Base-by-base conservation (phyloP, 257 asterid species). In the Buddleja alternifolia region DNA sequence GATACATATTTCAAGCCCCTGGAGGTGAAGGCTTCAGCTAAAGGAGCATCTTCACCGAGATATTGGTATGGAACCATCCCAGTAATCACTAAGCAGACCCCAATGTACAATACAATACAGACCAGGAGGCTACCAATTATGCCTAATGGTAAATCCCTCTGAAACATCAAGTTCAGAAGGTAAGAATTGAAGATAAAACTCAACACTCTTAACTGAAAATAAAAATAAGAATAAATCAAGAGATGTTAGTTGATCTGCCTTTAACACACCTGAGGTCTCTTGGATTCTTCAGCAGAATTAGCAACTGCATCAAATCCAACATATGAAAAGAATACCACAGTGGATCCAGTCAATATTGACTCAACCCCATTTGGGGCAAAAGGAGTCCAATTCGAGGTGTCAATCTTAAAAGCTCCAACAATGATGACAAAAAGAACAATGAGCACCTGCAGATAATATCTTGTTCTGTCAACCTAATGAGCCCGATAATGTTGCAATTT, bases 241-340 rank as follows among this genome's bases (percentile, higher is more conserved):
- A 52, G 17, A 66, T n/a, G 8, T 8, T 45, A 53, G 60, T 71
- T 23, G 40, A 53, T 57, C 73, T 70, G 58, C 71, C 73, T 53
- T 63, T 64, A 60, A 69, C 57, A 32, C 79, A 88, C 97, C 88
- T 90, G 95, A 57, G 97, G 97, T 65, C 82, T 90, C 83, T 83
- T 90, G 63, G 90, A 82, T 76, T 90, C 97, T 84, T 90, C 97
- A 3, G 97, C 97, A 63, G 97, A 88, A 79, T 88, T 90, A 61
- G 97, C 97, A 71, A 90, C 97, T 14, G 95, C 97, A 56, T 90
- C 97, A 79, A 90, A 90, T 60, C 95, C 97, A 63, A 91, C 97
- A 73, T 88, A 91, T n/a, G 97, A 90, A 78, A 91, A 91, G 75
- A 91, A 91, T 59, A 88, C 97, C 41, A 91, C 91, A 20, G 96